Conservation (phyloP, 192 early-diverging fungal species). For the Linnemannia hyalina region DNA sequence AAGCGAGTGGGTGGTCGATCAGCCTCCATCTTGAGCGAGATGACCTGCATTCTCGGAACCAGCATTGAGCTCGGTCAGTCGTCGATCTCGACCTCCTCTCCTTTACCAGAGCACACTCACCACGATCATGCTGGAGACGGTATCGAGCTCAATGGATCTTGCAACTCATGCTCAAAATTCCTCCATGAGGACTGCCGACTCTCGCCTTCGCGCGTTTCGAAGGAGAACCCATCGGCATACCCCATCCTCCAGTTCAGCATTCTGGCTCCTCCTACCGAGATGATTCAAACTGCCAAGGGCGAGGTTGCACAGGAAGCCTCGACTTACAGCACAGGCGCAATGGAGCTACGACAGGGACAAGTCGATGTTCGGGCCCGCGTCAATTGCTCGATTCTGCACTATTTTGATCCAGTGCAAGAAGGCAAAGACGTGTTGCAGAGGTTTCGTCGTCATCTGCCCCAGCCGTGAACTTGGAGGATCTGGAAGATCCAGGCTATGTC, state of each 20-base stretch:
- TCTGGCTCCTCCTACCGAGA: not conserved
- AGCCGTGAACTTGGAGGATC: conserved; percentile 7
- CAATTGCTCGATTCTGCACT: conserved; percentile 47
- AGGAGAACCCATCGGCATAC: conserved; percentile 11
- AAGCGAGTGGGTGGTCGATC: conserved; percentile 24
- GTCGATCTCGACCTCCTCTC: not conserved
- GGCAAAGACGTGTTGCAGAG: conserved; percentile 8
- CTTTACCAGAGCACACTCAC: not conserved
- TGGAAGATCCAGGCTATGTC: conserved; percentile 49
- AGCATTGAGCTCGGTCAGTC: conserved; percentile 32
- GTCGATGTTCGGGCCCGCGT: conserved; percentile 22
- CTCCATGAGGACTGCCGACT: conserved; percentile 15
- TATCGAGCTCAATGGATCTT: conserved; percentile 12
- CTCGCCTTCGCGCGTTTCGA: not conserved
- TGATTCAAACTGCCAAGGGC: not conserved
- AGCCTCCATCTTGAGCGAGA: conserved; percentile 31
- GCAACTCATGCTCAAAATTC: conserved; percentile 13
- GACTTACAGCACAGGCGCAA: conserved; percentile 1
- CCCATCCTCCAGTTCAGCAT: conserved; percentile 33
- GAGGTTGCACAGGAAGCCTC: not conserved
- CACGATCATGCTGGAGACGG: conserved; percentile 30
- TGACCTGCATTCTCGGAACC: conserved; percentile 30
- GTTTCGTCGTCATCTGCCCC: not conserved
- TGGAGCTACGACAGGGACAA: conserved; percentile 29
- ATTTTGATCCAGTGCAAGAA: conserved; percentile 40